phyloP scores from a whole-genome alignment of 495 filamentous ascomycete species.

The Stereocaulon alpinum region DNA sequence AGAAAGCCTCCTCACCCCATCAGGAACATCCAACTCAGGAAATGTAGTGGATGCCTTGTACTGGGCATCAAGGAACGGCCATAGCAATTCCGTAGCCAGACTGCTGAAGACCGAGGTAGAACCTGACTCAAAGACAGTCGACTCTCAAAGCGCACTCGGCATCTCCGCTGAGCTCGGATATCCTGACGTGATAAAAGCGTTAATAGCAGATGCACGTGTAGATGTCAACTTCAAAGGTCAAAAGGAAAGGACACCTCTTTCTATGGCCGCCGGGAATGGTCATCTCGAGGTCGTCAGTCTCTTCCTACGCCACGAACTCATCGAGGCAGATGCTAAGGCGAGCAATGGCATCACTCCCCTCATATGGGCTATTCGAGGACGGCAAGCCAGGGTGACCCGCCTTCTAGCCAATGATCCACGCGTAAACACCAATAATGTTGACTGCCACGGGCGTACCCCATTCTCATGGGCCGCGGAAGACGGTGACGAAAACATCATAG shows the following conservation, averaged over 20 bases:
- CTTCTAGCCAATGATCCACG: background rate
- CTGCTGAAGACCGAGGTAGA: background rate
- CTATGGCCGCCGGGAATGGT: background rate
- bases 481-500: background rate
- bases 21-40: too few relatives aligned
- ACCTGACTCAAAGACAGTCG: background rate
- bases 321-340: background rate
- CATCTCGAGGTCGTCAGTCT: background rate
- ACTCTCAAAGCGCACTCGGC: background rate
- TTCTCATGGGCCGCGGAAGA: constrained; percentile 7
- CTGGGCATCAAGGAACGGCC: background rate
- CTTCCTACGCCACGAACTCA: background rate
- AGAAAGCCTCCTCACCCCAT: background rate
- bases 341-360: background rate
- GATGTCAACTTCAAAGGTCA: background rate
- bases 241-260: background rate
- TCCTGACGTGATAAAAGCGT: constrained; percentile 2
- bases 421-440: background rate
- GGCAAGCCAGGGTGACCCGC: background rate
- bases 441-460: background rate
- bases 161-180: background rate
- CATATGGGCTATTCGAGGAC: background rate
- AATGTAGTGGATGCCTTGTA: constrained; percentile 2
- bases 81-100: background rate
- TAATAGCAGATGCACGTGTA: background rate